Base-by-base conservation (phyloP, 164 flowering plant species). In the Vitis amurensis region DNA sequence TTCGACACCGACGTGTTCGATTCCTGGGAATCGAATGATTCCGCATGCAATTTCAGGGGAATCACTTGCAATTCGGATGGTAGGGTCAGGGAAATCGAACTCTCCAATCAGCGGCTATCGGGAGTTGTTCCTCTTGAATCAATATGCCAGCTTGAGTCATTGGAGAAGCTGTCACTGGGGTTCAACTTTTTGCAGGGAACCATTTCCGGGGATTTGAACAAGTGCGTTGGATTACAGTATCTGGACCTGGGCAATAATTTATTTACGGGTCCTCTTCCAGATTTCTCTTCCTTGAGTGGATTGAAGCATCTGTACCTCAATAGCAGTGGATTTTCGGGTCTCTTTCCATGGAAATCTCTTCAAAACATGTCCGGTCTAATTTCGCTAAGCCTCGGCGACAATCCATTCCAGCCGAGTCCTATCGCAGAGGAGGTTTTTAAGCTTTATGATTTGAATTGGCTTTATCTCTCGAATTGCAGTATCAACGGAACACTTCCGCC, bases 291-390 rank as follows among this genome's bases (percentile, higher is more conserved):
- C 1, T 55, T 87, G 17, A 66, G 12, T 9, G 49, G 67, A 15
- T 60, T 89, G 17, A 67, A 68, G 49, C 64, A 68, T 55, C 70
- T 89, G 31, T 71, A 83, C 56, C 29, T 84, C 64, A 87, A 86
- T 37, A 17, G 1, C 1, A 83, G 81, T 15, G 91, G 86, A n/a
- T 78, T 87, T 55, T 79, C 86, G 0, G 93, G 90, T 0, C 15
- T 11, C n/a, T 89, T 89, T 50, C 93, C 93, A 1, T 87, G 89
- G 89, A 64, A 78, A 14, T 86, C 93, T 1, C 67, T 89, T 0
- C 9, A 4, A 11, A 82, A 71, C 62, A 74, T 85, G 86, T 74
- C 80, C 6, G 56, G 47, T 29, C 80, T 87, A 0, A 59, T 63
- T 17, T 65, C 57, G 7, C 31, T 89, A 65, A 84, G 87, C 52